Percentiles rank a stretch among this genome's conserved stretches.
Conservation (phyloP, 345 rosid species). For the Salix suchowensis region DNA sequence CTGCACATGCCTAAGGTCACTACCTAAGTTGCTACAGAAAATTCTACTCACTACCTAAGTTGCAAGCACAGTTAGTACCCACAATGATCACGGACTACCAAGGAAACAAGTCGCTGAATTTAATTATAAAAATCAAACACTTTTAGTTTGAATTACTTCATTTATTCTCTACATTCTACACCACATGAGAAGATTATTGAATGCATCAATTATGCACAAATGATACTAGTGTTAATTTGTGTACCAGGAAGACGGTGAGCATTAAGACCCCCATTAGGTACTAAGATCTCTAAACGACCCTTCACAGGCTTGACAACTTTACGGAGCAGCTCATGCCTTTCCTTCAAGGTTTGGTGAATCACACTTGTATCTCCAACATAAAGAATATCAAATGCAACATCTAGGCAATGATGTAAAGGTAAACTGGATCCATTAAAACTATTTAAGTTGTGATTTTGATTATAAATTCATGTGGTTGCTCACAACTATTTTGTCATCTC, state of each 20-base stretch:
- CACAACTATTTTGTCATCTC: slow-evolving; percentile 6
- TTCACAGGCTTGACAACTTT: slow-evolving; percentile 75
- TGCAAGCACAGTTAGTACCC: background rate
- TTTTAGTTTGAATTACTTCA: background rate
- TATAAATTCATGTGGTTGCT: background rate
- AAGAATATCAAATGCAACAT: slow-evolving; percentile 92
- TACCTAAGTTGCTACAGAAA: background rate
- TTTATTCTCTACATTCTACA: background rate
- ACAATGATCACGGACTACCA: background rate
- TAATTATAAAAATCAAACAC: background rate
- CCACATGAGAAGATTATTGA: background rate
- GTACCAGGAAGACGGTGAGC: slow-evolving; percentile 51
- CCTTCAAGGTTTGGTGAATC: slow-evolving; percentile 89
- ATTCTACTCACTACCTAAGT: background rate
- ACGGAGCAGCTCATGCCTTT: slow-evolving; percentile 72
- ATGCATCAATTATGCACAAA: background rate
- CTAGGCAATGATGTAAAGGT: slow-evolving; percentile 56
- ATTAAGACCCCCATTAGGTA: slow-evolving; percentile 77
- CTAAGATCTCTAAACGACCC: slow-evolving; percentile 75
- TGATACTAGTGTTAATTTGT: background rate
- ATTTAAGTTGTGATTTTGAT: slow-evolving; percentile 6
- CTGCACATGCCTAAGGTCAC: background rate
- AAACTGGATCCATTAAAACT: slow-evolving; percentile 7
- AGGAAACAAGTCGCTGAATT: background rate
- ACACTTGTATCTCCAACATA: slow-evolving; percentile 93